Evolutionary conservation across 805 yeast species (phyloP), one percentile per base, ranked within the genome.

Genomic region (Hanseniaspora nectarophila): DNA sequence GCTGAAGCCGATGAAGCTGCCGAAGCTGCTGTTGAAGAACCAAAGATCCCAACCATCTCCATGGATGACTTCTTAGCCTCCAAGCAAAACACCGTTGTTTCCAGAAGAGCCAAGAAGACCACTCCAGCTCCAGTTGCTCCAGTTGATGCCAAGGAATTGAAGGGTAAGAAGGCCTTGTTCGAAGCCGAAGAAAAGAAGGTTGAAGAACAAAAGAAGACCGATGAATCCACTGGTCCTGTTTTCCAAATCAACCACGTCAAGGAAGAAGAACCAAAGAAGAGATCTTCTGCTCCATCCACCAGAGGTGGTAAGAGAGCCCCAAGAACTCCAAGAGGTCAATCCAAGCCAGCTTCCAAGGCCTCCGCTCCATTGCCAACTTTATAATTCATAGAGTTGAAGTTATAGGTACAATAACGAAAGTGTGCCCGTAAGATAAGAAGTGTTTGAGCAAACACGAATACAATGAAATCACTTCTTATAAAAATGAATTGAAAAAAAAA

Each of bases 61-160:
- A 80, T 85, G 64, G 87, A 81, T 63, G 94, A 88, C 64, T 90
- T 85, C 82, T 78, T 87, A 68, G 80, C 80, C 63, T 87, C 82
- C 71, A 78, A 78, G 24, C 40, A 40, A 28, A 48, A 31, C 52
- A 32, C 44, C 24, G 28, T 48, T 40, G 43, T 48, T 29, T 48
- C 52, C 45, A 48, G 52, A 48, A 48, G 52, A 48, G 33, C 34
- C 45, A 48, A 40, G 72, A 77, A 76, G 64, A 81, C 80, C 60
- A 69, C 74, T 54, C 43, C 43, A 15, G 79, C 74, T 64, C 73
- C 58, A 43, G 61, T 63, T 56, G 64, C 72, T 60, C 63, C 68
- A 58, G 63, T 61, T 58, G 67, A 64, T 57, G 67, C 61, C 44
- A 57, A 69, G 48, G 47, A 57, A 29, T 56, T 63, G 45, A 64